Evolutionary conservation across 139 green algal species (phyloP).

Genomic region (Asterochloris erici): DNA sequence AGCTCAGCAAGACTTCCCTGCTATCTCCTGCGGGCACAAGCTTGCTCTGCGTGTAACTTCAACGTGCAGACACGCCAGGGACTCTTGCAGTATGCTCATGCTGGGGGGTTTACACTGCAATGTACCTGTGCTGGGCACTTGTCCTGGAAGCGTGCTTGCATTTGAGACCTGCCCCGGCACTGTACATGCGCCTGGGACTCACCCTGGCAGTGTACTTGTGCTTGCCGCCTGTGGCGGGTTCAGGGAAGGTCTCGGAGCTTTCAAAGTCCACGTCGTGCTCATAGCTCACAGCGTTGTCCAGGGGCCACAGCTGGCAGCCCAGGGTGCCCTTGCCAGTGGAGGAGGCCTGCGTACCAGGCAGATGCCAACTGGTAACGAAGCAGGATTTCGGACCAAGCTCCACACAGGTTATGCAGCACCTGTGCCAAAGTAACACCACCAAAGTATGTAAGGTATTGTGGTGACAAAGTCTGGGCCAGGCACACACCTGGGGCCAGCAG

Average conservation of each 20-base stretch:
- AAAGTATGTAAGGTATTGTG: not conserved
- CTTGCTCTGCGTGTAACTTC: no score
- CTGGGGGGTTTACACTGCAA: no score
- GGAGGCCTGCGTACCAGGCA: constrained; percentile 3
- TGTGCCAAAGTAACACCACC: not conserved
- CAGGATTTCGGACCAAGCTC: not conserved
- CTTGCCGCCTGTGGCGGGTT: not conserved
- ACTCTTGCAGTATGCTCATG: no score
- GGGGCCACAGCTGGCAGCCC: constrained; percentile 32
- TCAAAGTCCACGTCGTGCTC: constrained; percentile 41
- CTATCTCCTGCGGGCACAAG: no score
- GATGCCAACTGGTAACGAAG: not conserved
- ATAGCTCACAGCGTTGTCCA: constrained; percentile 35
- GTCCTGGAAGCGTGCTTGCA: no score
- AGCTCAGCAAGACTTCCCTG: no score
- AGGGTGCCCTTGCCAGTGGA: constrained; percentile 22
- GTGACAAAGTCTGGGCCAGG: not conserved
- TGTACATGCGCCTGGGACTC: not conserved
- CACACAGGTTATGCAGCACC: not conserved
- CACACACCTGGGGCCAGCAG: constrained; percentile 34
- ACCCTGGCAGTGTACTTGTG: constrained; percentile 25
- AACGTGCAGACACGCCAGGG: no score
- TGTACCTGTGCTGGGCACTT: no score
- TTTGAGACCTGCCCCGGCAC: no score
- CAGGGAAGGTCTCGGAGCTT: not conserved